A percentile compares a stretch with the other conserved stretches of the same genome.
phyloP scores from a whole-genome alignment of 148 eudicot genomes.

The Tetragonia tetragonoides region DNA sequence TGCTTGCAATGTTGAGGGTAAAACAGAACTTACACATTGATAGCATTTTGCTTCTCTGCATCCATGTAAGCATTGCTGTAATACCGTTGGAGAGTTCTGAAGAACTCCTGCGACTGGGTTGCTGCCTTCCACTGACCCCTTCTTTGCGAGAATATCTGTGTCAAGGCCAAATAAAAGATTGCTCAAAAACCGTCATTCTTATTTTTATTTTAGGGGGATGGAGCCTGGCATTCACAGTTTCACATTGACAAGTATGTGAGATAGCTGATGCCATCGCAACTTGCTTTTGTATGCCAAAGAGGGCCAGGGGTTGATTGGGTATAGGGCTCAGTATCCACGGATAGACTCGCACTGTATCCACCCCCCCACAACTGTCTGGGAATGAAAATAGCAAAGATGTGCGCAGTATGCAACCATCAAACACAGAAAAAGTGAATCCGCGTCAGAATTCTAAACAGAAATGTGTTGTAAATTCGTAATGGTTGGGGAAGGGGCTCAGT shows the following conservation, averaged over 20 bases:
- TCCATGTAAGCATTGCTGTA: slow-evolving; percentile 94
- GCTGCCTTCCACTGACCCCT: slow-evolving; percentile 97
- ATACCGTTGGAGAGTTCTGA: slow-evolving; percentile 83
- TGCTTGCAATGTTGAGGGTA: not conserved
- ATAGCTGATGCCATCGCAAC: not conserved
- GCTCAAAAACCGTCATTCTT: not conserved
- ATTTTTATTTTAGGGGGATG: not conserved
- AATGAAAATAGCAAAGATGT: too few relatives aligned
- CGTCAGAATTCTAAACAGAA: too few relatives aligned
- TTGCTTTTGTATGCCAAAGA: not conserved
- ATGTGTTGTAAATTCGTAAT: too few relatives aligned
- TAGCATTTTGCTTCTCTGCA: slow-evolving; percentile 84
- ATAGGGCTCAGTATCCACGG: too few relatives aligned
- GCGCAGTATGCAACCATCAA: too few relatives aligned
- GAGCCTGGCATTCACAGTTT: not conserved
- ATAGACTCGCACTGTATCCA: too few relatives aligned
- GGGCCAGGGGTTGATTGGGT: too few relatives aligned
- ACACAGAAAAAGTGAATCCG: too few relatives aligned
- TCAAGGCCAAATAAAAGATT: slow-evolving; percentile 20
- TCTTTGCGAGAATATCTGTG: slow-evolving; percentile 76
- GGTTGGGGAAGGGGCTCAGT: too few relatives aligned
- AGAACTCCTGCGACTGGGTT: slow-evolving; percentile 86
- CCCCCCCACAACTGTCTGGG: too few relatives aligned
- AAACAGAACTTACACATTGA: slow-evolving; percentile 62
- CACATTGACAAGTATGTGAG: not conserved